Percentiles rank a stretch among this genome's conserved stretches.
Conservation (phyloP, 495 filamentous ascomycete species). For the Talaromyces thailandensis region DNA sequence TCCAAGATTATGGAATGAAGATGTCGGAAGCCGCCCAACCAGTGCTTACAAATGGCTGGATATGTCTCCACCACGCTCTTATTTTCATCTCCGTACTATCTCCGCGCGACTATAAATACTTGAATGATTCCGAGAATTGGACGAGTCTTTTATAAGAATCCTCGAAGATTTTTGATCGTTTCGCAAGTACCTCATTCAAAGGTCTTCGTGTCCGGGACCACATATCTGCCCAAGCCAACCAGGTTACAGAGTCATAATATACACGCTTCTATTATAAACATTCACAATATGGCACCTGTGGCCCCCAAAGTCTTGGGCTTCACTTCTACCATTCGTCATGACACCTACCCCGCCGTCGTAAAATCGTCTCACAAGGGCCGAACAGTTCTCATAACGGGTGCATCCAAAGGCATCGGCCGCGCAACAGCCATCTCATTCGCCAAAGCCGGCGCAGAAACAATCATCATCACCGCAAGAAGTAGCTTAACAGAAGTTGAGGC, state of each 20-base stretch:
- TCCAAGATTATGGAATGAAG: neutral
- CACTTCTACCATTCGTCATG: slow-evolving; percentile 14
- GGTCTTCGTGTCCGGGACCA: neutral
- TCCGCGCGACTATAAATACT: neutral
- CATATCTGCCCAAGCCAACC: neutral
- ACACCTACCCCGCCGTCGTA: slow-evolving; percentile 39
- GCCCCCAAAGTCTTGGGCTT: neutral
- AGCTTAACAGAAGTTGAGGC: slow-evolving; percentile 19
- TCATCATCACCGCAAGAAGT: slow-evolving; percentile 38
- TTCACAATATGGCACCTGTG: neutral
- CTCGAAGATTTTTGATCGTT: too few relatives aligned
- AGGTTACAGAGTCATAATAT: neutral
- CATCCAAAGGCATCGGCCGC: slow-evolving; percentile 39
- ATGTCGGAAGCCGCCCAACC: neutral
- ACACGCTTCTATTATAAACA: neutral
- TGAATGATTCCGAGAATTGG: neutral
- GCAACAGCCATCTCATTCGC: slow-evolving; percentile 36
- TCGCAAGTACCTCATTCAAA: neutral
- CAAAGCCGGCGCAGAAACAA: slow-evolving; percentile 33
- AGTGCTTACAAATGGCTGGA: neutral
- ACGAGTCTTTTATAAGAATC: neutral
- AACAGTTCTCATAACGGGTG: slow-evolving; percentile 39
- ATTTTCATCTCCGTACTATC: neutral
- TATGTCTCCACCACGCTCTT: neutral
- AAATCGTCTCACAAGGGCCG: slow-evolving; percentile 25